A percentile compares a stretch with the other conserved stretches of the same genome.
phyloP scores from a whole-genome alignment of 148 eudicot genomes.

The Persicaria maculosa region DNA sequence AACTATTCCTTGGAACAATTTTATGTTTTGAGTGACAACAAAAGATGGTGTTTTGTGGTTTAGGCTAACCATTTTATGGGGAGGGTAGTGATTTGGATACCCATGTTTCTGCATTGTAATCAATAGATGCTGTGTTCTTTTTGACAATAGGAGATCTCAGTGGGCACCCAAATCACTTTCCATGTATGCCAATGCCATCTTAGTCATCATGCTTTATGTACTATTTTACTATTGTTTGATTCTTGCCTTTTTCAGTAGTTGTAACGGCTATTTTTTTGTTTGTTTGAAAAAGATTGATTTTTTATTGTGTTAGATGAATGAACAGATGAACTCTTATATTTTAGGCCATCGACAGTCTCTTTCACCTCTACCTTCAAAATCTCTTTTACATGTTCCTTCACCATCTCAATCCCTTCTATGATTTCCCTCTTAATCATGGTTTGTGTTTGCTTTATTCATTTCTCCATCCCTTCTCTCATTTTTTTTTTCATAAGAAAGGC shows the following conservation, averaged over 20 bases:
- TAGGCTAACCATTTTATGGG: not conserved
- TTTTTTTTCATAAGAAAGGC: too few species aligned
- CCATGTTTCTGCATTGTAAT: not conserved
- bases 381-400: too few species aligned
- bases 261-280: conserved; percentile 9
- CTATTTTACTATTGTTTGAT: not conserved
- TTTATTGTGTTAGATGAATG: not conserved
- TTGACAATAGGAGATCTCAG: not conserved
- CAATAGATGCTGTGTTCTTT: conserved; percentile 1
- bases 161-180: conserved; percentile 12
- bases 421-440: too few species aligned
- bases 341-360: too few species aligned
- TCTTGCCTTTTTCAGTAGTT: not conserved
- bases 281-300: not conserved
- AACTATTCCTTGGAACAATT: not conserved
- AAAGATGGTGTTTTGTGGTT: not conserved
- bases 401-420: too few species aligned
- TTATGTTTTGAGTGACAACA: not conserved
- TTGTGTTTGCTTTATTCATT: too few species aligned
- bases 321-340: not conserved
- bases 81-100: conserved; percentile 2
- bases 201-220: conserved; percentile 3
- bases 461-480: too few species aligned
- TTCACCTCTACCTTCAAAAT: too few species aligned
- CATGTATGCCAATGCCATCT: conserved; percentile 11